Evolutionary conservation across 805 yeast genomes (phyloP), one percentile per base, ranked within the genome.

Genomic region (Candida schatavii): DNA sequence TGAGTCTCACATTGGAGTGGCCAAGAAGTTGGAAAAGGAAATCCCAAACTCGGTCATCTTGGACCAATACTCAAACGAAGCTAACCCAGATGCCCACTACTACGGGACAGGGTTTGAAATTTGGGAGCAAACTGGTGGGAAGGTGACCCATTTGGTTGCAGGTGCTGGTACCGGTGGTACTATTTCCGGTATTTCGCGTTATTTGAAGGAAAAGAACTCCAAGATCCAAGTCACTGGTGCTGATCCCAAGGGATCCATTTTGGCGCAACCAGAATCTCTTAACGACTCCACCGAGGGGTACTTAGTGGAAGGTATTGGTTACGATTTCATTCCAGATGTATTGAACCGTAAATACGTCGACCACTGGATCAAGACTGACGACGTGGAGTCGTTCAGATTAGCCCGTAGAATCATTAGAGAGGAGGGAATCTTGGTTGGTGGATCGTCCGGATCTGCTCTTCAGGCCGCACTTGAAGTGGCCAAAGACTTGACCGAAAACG

Each of bases 141-240:
- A 81, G 45, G 71, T 88, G 41, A 80, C 79, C 41, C 88, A 83
- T 46, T 71, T 88, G 35, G 85, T 88, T 41, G 95, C 95, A 29
- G 96, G 96, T 62, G 95, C 96, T 5, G 96, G 96, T 67, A 87
- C 96, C 44, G 96, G 96, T 67, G 99, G 99, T 44, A 93, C 99
- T 2, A 88, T 91, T 35, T 73, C 95, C n/a, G 99, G 99, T 43
- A 89, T 89, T 22, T 78, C 96, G 3, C 74, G 74, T 45, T 93
- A 73, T 62, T 71, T 91, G 53, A 86, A 86, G 68, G 86, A 80
- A 60, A 75, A 83, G 62, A 75, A 85, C 62, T 66, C 80, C 20
- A 66, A 78, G 13, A 70, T 87, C 47, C 61, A 71, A 44, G 77
- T 87, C 33, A 74, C 83, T 39, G 96, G 84, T 51, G 95, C 95